Percentiles rank a stretch among this genome's conserved stretches.
Conservation (phyloP, 768 basidiomycete genomes). For the Lenzites betulinus region DNA sequence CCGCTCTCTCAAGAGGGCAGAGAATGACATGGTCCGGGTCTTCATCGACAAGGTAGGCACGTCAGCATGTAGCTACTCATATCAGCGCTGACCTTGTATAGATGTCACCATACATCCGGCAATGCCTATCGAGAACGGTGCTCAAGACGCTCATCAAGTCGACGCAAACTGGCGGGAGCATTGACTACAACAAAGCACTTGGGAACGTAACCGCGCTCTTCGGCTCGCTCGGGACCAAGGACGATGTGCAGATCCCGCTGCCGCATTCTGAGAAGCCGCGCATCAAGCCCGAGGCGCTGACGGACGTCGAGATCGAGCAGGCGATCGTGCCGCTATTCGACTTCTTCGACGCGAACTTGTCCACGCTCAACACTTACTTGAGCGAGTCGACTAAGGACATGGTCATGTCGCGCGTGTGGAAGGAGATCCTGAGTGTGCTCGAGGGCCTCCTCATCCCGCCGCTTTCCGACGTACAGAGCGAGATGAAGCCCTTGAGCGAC, state of each 20-base stretch:
- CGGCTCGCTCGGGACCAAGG: constrained; percentile 65
- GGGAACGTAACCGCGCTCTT: constrained; percentile 82
- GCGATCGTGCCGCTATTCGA: constrained; percentile 92
- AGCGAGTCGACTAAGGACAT: constrained; percentile 84
- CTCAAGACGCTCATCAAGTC: constrained; percentile 78
- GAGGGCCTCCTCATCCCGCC: constrained; percentile 92
- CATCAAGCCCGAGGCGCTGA: constrained; percentile 76
- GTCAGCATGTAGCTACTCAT: neutral
- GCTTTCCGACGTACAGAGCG: constrained; percentile 78
- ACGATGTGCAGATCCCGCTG: constrained; percentile 78
- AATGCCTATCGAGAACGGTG: constrained; percentile 76
- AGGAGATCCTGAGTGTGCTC: constrained; percentile 85
- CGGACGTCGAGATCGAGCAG: constrained; percentile 92
- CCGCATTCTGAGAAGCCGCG: constrained; percentile 76
- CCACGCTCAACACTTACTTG: constrained; percentile 86
- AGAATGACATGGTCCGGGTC: constrained; percentile 92
- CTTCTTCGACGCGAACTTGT: constrained; percentile 93
- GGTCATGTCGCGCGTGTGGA: constrained; percentile 95
- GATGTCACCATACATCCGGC: constrained; percentile 94
- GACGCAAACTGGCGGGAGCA: constrained; percentile 38
- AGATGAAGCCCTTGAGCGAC: constrained; percentile 90
- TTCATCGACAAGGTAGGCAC: constrained; percentile 90
- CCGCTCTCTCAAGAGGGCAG: constrained; percentile 88
- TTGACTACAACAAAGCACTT: constrained; percentile 91
- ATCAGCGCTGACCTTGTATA: constrained; percentile 31